Evolutionary conservation across 768 basidiomycete genomes (phyloP).

Genomic region (Lentinula edodes): DNA sequence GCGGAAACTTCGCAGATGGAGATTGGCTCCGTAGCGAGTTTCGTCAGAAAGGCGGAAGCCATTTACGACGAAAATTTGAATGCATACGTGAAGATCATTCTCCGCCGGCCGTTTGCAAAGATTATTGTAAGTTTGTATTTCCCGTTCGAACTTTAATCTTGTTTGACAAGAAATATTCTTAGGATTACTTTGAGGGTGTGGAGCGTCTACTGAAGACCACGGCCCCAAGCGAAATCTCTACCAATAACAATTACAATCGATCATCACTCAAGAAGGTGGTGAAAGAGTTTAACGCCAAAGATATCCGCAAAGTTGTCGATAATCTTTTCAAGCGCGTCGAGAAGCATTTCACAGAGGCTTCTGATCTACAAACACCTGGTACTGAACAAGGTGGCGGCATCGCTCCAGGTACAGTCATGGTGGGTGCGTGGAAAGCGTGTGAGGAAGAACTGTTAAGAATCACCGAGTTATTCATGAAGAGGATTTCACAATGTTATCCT

Average conservation of each 20-base stretch:
- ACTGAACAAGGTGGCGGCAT: slow-evolving; percentile 52
- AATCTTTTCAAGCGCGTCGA: slow-evolving; percentile 86
- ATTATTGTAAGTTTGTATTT: slow-evolving; percentile 60
- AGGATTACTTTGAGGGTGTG: slow-evolving; percentile 95
- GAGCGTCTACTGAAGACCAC: slow-evolving; percentile 83
- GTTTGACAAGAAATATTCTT: slow-evolving; percentile 2
- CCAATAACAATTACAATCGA: slow-evolving; percentile 71
- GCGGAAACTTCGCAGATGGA: slow-evolving; percentile 74
- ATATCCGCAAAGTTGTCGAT: slow-evolving; percentile 85
- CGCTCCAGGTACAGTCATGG: slow-evolving; percentile 60
- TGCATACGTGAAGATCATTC: slow-evolving; percentile 82
- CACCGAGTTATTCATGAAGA: slow-evolving; percentile 60
- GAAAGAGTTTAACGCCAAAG: slow-evolving; percentile 84
- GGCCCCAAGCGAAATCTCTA: slow-evolving; percentile 68
- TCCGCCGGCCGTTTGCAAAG: slow-evolving; percentile 81
- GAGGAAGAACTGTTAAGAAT: slow-evolving; percentile 77
- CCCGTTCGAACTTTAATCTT: background rate
- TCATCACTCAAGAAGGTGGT: slow-evolving; percentile 76
- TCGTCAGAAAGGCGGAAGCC: slow-evolving; percentile 66
- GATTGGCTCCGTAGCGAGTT: slow-evolving; percentile 53
- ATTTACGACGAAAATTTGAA: slow-evolving; percentile 88
- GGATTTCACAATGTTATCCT: slow-evolving; percentile 75
- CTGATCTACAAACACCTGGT: slow-evolving; percentile 47
- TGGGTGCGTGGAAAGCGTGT: slow-evolving; percentile 87
- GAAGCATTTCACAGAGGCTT: slow-evolving; percentile 89